phyloP scores from a whole-genome alignment of 441 rosid genomes.

The Erodium chrysanthum region DNA sequence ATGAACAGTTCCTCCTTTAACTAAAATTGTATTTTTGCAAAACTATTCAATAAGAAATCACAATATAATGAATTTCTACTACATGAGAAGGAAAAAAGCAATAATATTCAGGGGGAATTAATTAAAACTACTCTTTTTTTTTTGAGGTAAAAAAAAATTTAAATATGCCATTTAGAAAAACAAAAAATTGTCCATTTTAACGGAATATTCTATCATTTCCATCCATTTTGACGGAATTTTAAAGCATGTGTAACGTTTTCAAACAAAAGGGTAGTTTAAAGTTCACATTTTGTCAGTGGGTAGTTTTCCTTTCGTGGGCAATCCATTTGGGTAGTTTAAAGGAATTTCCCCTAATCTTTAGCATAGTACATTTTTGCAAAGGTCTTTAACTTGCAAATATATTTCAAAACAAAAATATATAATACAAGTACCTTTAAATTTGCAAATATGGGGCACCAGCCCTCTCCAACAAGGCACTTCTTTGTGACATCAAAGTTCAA shows the following conservation, averaged over 20 bases:
- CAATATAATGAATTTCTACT: background rate
- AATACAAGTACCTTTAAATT: constrained; percentile 55
- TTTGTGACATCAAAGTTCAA: constrained; percentile 74
- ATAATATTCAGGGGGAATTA: background rate
- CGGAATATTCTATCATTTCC: too few species aligned
- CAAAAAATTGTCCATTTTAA: too few species aligned
- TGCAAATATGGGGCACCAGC: constrained; percentile 81
- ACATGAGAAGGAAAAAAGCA: background rate
- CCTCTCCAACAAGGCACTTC: constrained; percentile 72
- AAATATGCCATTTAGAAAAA: too few species aligned
- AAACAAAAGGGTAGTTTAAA: too few species aligned
- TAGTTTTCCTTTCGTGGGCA: too few species aligned
- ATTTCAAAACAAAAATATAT: background rate
- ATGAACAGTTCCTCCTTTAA: constrained; percentile 1
- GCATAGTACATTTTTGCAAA: background rate
- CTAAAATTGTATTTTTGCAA: constrained; percentile 2
- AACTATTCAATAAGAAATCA: background rate
- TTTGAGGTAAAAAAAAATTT: too few species aligned
- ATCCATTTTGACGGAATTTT: too few species aligned
- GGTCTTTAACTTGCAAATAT: background rate
- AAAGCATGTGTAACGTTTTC: too few species aligned
- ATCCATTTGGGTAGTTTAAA: too few species aligned
- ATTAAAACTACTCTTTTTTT: too few species aligned
- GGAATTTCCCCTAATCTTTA: background rate
- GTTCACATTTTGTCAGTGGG: too few species aligned